These are phyloP conservation scores for Xerocomus minutiporus DNA, from an alignment of 1,284 basidiomycete genomes.

Conservation along the genomic window DNA sequence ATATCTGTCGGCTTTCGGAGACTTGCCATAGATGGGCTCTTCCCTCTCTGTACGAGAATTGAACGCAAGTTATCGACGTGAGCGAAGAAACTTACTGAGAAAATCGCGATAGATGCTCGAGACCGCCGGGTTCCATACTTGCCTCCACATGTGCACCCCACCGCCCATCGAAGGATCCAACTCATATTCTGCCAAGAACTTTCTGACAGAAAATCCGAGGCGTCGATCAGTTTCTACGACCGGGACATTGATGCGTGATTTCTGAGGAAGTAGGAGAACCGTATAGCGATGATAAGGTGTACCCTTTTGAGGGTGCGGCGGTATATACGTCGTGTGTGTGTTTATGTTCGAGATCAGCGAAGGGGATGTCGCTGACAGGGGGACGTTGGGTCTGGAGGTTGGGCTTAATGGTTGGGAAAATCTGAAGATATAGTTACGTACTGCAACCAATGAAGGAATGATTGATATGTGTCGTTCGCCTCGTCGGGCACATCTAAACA, in stretches of 20 bases:
- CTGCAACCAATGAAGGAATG: slow-evolving; percentile 86
- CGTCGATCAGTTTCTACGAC: slow-evolving; percentile 40
- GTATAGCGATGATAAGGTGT: slow-evolving; percentile 86
- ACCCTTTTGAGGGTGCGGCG: slow-evolving; percentile 84
- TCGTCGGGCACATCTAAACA: slow-evolving; percentile 73
- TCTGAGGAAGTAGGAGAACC: slow-evolving; percentile 72
- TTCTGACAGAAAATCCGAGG: slow-evolving; percentile 59
- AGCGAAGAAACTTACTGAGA: slow-evolving; percentile 51
- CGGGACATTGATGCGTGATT: slow-evolving; percentile 38
- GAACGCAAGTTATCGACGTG: slow-evolving; percentile 5
- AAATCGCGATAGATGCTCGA: slow-evolving; percentile 62
- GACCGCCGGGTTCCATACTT: slow-evolving; percentile 69
- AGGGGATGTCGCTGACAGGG: slow-evolving; percentile 58
- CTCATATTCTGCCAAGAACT: slow-evolving; percentile 54
- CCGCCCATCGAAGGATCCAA: slow-evolving; percentile 55
- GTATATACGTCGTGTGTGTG: slow-evolving; percentile 67
- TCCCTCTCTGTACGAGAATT: slow-evolving; percentile 41
- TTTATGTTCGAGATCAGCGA: slow-evolving; percentile 40
- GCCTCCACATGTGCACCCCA: slow-evolving; percentile 82
- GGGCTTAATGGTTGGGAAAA: background rate
- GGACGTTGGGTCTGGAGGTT: slow-evolving; percentile 67
- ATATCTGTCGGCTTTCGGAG: slow-evolving; percentile 58
- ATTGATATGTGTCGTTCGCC: slow-evolving; percentile 58
- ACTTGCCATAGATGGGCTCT: slow-evolving; percentile 63
- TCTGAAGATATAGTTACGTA: slow-evolving; percentile 36